Conservation (phyloP, 2,329 filamentous ascomycete genomes). For the Sporothrix luriei region DNA sequence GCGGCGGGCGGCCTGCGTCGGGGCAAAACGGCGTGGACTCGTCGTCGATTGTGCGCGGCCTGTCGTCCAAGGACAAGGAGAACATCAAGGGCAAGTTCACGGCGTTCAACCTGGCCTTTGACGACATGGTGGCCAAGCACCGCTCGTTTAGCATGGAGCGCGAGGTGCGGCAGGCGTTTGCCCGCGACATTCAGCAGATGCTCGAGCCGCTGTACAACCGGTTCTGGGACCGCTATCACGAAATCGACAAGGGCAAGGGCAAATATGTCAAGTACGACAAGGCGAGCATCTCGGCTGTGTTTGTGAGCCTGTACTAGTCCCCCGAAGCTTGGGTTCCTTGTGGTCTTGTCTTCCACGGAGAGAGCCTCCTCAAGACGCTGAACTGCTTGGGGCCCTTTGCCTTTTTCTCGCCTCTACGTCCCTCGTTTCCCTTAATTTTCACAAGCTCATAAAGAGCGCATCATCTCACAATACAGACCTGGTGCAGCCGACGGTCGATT, state of each 20-base stretch:
- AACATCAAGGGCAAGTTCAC: slow-evolving; percentile 95
- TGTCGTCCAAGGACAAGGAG: slow-evolving; percentile 90
- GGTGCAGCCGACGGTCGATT: not conserved
- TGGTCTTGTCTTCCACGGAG: not conserved
- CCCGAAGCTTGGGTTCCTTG: not conserved
- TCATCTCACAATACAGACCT: slow-evolving; percentile 1
- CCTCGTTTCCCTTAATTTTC: not conserved
- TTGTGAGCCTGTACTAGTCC: slow-evolving; percentile 54
- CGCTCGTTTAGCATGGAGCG: slow-evolving; percentile 86
- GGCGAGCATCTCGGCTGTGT: slow-evolving; percentile 69
- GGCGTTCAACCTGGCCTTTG: slow-evolving; percentile 86
- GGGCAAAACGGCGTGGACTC: slow-evolving; percentile 72
- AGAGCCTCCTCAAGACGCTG: not conserved
- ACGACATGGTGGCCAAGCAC: slow-evolving; percentile 82
- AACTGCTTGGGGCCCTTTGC: not conserved
- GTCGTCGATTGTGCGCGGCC: slow-evolving; percentile 76
- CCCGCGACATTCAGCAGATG: slow-evolving; percentile 83
- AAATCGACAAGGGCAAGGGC: slow-evolving; percentile 95
- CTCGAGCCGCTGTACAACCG: slow-evolving; percentile 92
- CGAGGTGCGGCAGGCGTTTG: slow-evolving; percentile 79
- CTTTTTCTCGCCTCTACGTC: not conserved
- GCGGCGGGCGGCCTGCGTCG: slow-evolving; percentile 64
- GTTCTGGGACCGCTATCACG: slow-evolving; percentile 97
- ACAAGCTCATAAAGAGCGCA: not conserved
- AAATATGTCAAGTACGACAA: slow-evolving; percentile 99